These are phyloP conservation scores for Pseudonectria foliicola DNA, from an alignment of 2,329 filamentous ascomycete species.

Conservation along the genomic window DNA sequence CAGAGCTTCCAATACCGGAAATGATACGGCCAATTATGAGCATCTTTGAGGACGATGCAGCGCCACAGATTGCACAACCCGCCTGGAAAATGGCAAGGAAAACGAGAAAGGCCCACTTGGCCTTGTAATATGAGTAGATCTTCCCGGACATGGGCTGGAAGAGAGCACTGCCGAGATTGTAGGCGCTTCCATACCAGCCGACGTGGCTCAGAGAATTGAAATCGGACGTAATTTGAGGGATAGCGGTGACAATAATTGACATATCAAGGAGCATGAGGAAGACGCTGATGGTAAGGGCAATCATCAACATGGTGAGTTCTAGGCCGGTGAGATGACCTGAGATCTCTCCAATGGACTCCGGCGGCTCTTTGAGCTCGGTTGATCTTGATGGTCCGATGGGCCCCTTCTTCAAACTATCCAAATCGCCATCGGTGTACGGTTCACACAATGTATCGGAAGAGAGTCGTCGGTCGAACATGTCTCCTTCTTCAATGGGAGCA, in stretches of 20 bases:
- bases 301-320: conserved; percentile 29
- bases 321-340: conserved; percentile 17
- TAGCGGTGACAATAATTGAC: conserved; percentile 45
- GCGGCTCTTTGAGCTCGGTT: conserved; percentile 4
- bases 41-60: conserved; percentile 36
- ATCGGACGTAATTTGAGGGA: conserved; percentile 42
- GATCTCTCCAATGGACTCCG: conserved; percentile 6
- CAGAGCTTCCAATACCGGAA: conserved; percentile 39
- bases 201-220: conserved; percentile 45
- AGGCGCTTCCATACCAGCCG: conserved; percentile 49
- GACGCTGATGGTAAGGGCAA: conserved; percentile 32
- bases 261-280: conserved; percentile 45
- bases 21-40: conserved; percentile 45
- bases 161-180: conserved; percentile 41
- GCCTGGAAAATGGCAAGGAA: conserved; percentile 27
- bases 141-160: conserved; percentile 46
- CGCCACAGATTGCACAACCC: conserved; percentile 41
- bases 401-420: not conserved
- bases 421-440: not conserved
- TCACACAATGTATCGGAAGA: too few relatives aligned
- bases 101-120: conserved; percentile 22
- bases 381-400: not conserved
- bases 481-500: too few relatives aligned
- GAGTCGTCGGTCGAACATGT: too few relatives aligned
- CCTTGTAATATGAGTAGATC: conserved; percentile 34